A percentile compares a stretch with the other conserved stretches of the same genome.
Conservation (phyloP, 106 monocot species). For the Hemerocallis citrina region DNA sequence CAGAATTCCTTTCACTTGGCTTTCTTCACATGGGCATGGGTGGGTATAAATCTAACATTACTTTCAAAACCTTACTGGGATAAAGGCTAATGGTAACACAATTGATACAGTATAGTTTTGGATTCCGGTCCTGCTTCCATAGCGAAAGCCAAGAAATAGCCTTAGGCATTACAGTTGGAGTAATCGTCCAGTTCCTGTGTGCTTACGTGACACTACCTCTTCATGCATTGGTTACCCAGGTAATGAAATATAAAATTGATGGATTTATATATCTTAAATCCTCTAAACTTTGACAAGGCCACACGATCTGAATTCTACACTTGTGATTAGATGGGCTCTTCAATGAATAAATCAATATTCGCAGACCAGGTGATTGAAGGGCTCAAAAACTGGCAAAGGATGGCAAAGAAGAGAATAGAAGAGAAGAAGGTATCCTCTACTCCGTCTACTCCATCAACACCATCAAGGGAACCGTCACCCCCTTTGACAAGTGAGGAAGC, state of each 20-base stretch:
- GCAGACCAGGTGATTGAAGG: conserved; percentile 24
- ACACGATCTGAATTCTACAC: neutral
- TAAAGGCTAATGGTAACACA: neutral
- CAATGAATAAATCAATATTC: conserved; percentile 40
- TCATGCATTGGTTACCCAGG: conserved; percentile 46
- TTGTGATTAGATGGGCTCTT: conserved; percentile 42
- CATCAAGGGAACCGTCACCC: neutral
- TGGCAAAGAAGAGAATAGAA: conserved; percentile 23
- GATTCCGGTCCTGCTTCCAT: conserved; percentile 32
- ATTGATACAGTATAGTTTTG: conserved; percentile 42
- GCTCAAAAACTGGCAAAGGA: conserved; percentile 27
- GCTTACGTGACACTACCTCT: conserved; percentile 48
- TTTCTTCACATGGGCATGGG: conserved; percentile 18
- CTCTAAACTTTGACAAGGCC: too few relatives aligned
- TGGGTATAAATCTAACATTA: conserved; percentile 4
- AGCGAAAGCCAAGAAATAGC: conserved; percentile 7
- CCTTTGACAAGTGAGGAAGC: neutral
- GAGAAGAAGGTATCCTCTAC: neutral
- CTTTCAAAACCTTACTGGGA: neutral
- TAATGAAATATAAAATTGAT: conserved; percentile 13
- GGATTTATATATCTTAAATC: too few relatives aligned
- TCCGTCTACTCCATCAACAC: neutral
- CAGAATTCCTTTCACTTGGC: conserved; percentile 29
- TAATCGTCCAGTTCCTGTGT: conserved; percentile 37
- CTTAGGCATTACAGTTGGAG: conserved; percentile 15